phyloP scores from a whole-genome alignment of 306 rosid species.

The Lablab purpureus region DNA sequence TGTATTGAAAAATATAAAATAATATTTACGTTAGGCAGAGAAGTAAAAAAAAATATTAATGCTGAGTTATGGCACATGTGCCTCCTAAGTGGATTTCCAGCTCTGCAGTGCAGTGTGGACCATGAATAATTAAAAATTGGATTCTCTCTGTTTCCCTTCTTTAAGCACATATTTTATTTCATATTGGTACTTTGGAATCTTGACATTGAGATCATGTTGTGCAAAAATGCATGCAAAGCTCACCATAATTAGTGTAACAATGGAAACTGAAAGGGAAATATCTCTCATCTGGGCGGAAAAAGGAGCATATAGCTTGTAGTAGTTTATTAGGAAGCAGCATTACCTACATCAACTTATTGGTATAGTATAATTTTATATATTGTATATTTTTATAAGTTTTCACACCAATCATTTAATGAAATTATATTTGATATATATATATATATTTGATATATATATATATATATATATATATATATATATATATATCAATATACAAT shows the following conservation, averaged over 20 bases:
- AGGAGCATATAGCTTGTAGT: conserved; percentile 38
- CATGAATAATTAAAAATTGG: conserved; percentile 47
- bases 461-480: no score
- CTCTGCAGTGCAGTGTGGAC: conserved; percentile 59
- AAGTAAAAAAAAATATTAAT: conserved; percentile 11
- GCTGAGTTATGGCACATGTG: conserved; percentile 54
- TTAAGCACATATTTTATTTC: conserved; percentile 35
- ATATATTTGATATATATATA: no score
- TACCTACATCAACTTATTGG: no score
- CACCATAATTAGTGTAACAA: neutral
- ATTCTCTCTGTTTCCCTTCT: conserved; percentile 49
- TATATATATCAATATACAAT: no score
- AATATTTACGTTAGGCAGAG: conserved; percentile 35
- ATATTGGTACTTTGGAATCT: conserved; percentile 52
- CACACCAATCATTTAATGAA: no score
- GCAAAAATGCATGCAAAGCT: conserved; percentile 39
- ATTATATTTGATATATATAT: no score
- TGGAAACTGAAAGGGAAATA: neutral
- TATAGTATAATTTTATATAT: no score
- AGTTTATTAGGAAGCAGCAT: conserved; percentile 26
- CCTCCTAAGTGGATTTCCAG: conserved; percentile 62
- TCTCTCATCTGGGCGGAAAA: conserved; percentile 5
- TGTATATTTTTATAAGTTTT: no score
- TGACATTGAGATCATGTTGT: conserved; percentile 10
- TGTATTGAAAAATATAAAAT: conserved; percentile 37